phyloP scores from a whole-genome alignment of 2,329 filamentous ascomycete genomes.

The Cercospora janseana region DNA sequence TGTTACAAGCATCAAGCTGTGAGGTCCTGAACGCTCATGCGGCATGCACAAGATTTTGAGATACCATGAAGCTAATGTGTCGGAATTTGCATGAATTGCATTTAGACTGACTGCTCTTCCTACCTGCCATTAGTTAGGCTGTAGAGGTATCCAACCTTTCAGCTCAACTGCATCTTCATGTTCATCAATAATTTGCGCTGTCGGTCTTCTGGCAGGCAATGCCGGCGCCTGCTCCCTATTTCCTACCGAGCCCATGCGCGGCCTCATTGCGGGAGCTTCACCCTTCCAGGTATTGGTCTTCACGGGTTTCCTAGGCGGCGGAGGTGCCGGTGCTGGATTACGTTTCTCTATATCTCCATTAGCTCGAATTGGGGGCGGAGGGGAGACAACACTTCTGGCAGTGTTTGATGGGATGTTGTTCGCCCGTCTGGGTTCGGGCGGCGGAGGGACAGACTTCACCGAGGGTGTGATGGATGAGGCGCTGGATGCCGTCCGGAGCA shows the following conservation, averaged over 20 bases:
- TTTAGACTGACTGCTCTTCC: too few relatives aligned
- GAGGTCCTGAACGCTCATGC: too few relatives aligned
- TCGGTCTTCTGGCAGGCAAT: conserved; percentile 29
- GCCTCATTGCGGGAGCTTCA: not conserved
- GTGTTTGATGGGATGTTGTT: conserved; percentile 13
- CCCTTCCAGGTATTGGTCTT: not conserved
- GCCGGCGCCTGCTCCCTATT: conserved; percentile 19
- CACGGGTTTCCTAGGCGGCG: conserved; percentile 26
- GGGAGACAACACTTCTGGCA: conserved; percentile 8
- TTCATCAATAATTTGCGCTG: conserved; percentile 35
- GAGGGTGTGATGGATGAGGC: conserved; percentile 23
- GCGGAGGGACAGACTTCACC: conserved; percentile 24
- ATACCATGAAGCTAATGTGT: too few relatives aligned
- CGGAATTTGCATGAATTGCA: too few relatives aligned
- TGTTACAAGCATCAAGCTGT: too few relatives aligned
- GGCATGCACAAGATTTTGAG: too few relatives aligned
- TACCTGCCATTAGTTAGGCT: conserved; percentile 22
- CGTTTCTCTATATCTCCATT: conserved; percentile 15
- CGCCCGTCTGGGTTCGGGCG: conserved; percentile 26
- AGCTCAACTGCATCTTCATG: conserved; percentile 27
- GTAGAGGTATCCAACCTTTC: conserved; percentile 35
- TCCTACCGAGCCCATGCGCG: conserved; percentile 11
- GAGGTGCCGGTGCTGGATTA: conserved; percentile 21
- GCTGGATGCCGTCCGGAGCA: conserved; percentile 32
- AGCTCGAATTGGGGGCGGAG: conserved; percentile 23